Percentiles rank a stretch among this genome's conserved stretches.
These are phyloP conservation scores for Clonostachys byssicola DNA, from an alignment of 2,329 filamentous ascomycete genomes.

Conservation along the genomic window DNA sequence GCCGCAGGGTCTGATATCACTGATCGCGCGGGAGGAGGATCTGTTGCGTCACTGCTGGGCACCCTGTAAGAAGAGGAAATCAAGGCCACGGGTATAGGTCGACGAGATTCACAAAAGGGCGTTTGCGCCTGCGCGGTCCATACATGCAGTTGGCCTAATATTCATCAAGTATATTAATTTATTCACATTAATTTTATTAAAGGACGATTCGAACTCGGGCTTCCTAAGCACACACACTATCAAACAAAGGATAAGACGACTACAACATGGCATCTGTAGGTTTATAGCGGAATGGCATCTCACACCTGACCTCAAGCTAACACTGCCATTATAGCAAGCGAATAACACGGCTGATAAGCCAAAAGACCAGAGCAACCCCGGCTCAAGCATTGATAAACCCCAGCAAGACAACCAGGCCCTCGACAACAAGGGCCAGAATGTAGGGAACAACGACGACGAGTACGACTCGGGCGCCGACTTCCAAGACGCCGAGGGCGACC, in stretches of 20 bases:
- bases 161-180: background rate
- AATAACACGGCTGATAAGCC: background rate
- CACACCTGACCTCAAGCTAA: background rate
- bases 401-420: slow-evolving; percentile 1
- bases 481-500: slow-evolving; percentile 3
- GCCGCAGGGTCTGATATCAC: background rate
- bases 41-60: slow-evolving; percentile 1
- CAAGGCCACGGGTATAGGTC: too few species aligned
- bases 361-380: slow-evolving; percentile 4
- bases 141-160: background rate
- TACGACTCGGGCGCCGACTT: slow-evolving; percentile 5
- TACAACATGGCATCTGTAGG: background rate
- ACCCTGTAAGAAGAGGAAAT: too few species aligned
- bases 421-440: slow-evolving; percentile 1
- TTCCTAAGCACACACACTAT: background rate
- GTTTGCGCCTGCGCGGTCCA: background rate
- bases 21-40: background rate
- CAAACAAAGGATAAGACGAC: background rate
- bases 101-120: background rate
- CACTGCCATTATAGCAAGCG: background rate
- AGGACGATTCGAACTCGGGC: background rate
- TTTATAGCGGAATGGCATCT: slow-evolving; percentile 1
- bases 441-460: slow-evolving; percentile 1
- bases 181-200: background rate
- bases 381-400: slow-evolving; percentile 1